phyloP scores from a whole-genome alignment of 495 filamentous ascomycete genomes.

The Aspergillus ostianus region DNA sequence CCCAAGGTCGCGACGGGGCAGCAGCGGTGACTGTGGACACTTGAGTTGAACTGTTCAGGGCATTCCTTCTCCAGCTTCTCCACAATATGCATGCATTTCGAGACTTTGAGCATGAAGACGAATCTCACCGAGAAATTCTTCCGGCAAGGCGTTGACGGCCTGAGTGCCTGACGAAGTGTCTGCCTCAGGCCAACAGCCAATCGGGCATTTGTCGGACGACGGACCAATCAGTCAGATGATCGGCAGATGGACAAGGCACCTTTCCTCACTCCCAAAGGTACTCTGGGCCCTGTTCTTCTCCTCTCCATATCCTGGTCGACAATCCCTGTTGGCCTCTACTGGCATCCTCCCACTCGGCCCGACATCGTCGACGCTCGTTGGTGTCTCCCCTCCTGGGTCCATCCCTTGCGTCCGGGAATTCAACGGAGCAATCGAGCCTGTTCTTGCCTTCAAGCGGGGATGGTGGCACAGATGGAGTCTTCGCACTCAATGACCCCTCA shows the following conservation, averaged over 20 bases:
- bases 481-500: neutral
- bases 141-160: neutral
- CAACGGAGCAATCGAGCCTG: conserved; percentile 7
- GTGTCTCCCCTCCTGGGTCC: neutral
- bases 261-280: neutral
- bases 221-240: conserved; percentile 32
- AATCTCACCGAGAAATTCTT: neutral
- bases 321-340: neutral
- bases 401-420: conserved; percentile 12
- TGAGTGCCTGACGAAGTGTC: neutral
- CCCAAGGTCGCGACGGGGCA: neutral
- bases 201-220: conserved; percentile 35
- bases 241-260: conserved; percentile 1
- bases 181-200: neutral
- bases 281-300: no score
- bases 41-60: neutral
- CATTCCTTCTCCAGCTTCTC: neutral
- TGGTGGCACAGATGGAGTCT: neutral
- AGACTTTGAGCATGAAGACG: neutral
- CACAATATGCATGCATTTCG: neutral
- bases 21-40: neutral
- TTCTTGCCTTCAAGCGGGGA: neutral
- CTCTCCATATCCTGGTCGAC: no score
- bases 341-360: neutral
- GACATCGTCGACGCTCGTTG: neutral